Base-by-base conservation (phyloP, 1,284 basidiomycete genomes). In the Taiwanofungus camphoratus region DNA sequence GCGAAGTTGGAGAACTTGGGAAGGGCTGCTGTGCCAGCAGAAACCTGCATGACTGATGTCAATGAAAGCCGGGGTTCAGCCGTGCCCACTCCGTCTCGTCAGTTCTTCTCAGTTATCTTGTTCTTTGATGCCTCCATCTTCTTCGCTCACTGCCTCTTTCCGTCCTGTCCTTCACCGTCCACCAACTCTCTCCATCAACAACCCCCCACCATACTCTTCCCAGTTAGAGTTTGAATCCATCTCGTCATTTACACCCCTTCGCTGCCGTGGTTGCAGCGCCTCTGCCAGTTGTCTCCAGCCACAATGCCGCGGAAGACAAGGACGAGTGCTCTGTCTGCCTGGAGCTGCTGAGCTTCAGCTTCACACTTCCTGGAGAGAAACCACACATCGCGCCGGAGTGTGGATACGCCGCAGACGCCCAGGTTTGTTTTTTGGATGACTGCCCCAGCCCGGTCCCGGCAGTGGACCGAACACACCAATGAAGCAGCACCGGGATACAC, bases 321-420 rank as follows among this genome's bases (percentile, higher is more conserved):
- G 83, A 83, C 34, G 84, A 87, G 55, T 94, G 92, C 57, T 92
- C 92, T 20, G 89, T 94, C 57, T 94, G 91, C 64, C 79, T 93
- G 55, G 92, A 93, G 59, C 86, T 87, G 1, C 80, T 94, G 54
- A 86, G 82, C 55, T 91, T 92, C 64, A 84, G 79, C 67, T 90
- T 90, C 67, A 75, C 87, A 51, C 71, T 92, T 16, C 89, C 84
- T 0, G 94, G 95, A 13, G 95, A 99, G 68, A 97, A 95, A 61
- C 91, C 94, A 1, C 93, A 97, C 59, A 87, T 99, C 45, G 86
- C 95, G 20, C 95, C 95, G 22, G 85, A 92, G 58, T 99, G 95
- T 56, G 93, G 95, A n/a, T 95, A 99, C 68, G 87, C 90, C 9
- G 77, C 98, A 20, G 95, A 96, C 66, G 87, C n/a, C n/a, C n/a